Evolutionary conservation across 306 rosid species (phyloP).

Genomic region (Dalbergia cultrata): DNA sequence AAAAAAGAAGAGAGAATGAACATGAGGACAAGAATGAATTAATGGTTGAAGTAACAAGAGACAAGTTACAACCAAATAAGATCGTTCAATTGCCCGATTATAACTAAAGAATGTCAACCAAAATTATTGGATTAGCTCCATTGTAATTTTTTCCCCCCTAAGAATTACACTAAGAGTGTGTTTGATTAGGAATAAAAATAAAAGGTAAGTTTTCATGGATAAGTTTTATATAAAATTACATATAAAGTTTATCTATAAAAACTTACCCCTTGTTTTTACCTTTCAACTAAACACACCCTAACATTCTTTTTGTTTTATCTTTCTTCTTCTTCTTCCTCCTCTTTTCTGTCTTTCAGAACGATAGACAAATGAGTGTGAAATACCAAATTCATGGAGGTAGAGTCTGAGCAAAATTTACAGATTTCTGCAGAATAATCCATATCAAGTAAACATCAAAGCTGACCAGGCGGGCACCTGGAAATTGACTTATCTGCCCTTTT

Average conservation of each 20-base stretch:
- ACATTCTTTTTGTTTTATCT: slow-evolving; percentile 25
- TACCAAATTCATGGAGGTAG: slow-evolving; percentile 45
- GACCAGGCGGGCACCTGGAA: slow-evolving; percentile 44
- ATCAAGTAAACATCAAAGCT: slow-evolving; percentile 44
- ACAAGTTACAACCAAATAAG: slow-evolving; percentile 29
- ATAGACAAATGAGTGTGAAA: slow-evolving; percentile 37
- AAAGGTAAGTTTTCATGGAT: no score
- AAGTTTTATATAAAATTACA: no score
- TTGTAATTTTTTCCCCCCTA: slow-evolving; percentile 4
- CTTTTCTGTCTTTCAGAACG: slow-evolving; percentile 22
- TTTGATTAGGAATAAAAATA: no score
- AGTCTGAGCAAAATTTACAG: slow-evolving; percentile 37
- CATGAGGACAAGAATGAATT: slow-evolving; percentile 30
- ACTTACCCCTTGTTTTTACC: no score
- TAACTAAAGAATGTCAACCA: slow-evolving; percentile 38
- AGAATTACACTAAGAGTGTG: background rate
- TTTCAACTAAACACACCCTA: no score
- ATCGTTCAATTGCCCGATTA: slow-evolving; percentile 33
- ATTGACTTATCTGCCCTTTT: slow-evolving; percentile 38
- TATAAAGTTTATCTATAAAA: no score
- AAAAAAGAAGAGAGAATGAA: slow-evolving; percentile 8
- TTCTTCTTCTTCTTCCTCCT: slow-evolving; percentile 18
- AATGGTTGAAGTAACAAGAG: slow-evolving; percentile 28
- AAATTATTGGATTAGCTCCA: slow-evolving; percentile 44
- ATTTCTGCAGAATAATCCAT: slow-evolving; percentile 39